These are phyloP conservation scores for Spathaspora gorwiae DNA, from an alignment of 805 yeast species.

Conservation along the genomic window DNA sequence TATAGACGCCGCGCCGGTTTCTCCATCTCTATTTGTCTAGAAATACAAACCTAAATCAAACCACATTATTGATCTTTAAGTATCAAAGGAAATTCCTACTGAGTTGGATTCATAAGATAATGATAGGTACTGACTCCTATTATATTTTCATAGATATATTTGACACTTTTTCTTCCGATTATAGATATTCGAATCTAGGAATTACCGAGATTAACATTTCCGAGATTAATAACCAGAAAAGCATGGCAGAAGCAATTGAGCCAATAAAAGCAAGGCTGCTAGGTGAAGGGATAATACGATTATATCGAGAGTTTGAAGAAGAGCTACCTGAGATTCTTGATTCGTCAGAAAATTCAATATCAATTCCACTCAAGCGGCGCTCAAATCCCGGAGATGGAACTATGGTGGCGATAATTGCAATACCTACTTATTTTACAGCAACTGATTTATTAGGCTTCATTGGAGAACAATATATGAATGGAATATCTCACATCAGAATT, in stretches of 20 bases:
- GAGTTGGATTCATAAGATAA: conserved; percentile 5
- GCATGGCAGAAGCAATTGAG: conserved; percentile 26
- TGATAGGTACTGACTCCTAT: conserved; percentile 42
- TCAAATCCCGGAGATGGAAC: conserved; percentile 48
- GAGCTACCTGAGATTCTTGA: conserved; percentile 5
- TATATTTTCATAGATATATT: conserved; percentile 26
- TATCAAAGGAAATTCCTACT: too few species aligned
- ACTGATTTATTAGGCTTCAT: conserved; percentile 79
- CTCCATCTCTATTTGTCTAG: background rate
- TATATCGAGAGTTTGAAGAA: conserved; percentile 53
- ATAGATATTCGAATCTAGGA: conserved; percentile 26
- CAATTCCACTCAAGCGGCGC: background rate
- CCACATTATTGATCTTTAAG: too few species aligned
- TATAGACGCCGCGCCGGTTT: conserved; percentile 4
- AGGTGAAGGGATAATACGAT: conserved; percentile 70
- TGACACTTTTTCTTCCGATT: conserved; percentile 17
- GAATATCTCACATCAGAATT: conserved; percentile 68
- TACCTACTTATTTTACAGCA: conserved; percentile 83
- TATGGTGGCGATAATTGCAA: conserved; percentile 74
- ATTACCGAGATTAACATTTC: conserved; percentile 24
- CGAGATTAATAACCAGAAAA: conserved; percentile 5
- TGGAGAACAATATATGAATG: conserved; percentile 53
- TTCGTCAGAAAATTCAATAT: background rate
- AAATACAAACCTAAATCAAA: too few species aligned
- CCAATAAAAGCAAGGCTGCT: conserved; percentile 59